A percentile compares a stretch with the other conserved stretches of the same genome.
phyloP scores from a whole-genome alignment of 345 rosid species.

The Ricinus communis region DNA sequence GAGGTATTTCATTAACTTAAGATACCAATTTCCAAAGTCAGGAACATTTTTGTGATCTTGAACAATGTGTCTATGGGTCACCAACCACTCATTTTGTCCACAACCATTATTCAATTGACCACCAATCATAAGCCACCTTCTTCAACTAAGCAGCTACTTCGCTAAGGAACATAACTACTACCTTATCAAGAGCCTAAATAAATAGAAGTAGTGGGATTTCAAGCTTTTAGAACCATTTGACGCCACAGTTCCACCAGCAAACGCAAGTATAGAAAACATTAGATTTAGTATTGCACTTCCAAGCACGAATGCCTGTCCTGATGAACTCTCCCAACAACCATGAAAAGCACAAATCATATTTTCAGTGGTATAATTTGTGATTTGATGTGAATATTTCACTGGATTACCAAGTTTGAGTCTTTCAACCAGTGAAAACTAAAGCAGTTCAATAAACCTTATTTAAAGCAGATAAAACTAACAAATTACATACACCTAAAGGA shows the following conservation, averaged over 20 bases:
- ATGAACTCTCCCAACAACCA: background rate
- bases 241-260: background rate
- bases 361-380: background rate
- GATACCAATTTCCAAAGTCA: background rate
- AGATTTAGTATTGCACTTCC: too few relatives aligned
- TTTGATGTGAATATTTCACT: background rate
- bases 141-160: background rate
- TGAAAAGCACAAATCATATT: background rate
- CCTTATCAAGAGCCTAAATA: too few relatives aligned
- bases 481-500: background rate
- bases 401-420: background rate
- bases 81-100: background rate
- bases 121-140: background rate
- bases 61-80: background rate
- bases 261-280: too few relatives aligned
- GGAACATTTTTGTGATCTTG: background rate
- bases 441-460: background rate
- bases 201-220: background rate
- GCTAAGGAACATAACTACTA: too few relatives aligned
- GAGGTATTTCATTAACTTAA: background rate
- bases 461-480: background rate
- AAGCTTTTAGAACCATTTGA: background rate
- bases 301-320: background rate
- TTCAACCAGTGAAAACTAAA: background rate
- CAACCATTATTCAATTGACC: background rate